A percentile compares a stretch with the other conserved stretches of the same genome.
Evolutionary conservation across 805 yeast species (phyloP).

Genomic region (Tetrapisispora taiwanensis): DNA sequence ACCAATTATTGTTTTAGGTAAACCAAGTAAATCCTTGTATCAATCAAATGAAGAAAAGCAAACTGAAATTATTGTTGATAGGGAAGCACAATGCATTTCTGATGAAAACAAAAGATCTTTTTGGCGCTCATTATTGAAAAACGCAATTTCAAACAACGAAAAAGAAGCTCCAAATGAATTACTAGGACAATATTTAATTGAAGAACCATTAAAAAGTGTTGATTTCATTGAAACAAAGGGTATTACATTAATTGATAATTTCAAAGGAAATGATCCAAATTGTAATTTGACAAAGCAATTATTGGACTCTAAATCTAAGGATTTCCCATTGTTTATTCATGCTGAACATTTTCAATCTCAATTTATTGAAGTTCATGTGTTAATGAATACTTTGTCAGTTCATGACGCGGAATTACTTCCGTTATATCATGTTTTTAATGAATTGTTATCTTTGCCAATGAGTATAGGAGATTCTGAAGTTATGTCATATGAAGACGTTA

Average conservation of each 20-base stretch:
- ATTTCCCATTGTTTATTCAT: slow-evolving; percentile 61
- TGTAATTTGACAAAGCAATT: slow-evolving; percentile 22
- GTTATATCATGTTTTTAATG: slow-evolving; percentile 54
- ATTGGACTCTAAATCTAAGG: slow-evolving; percentile 30
- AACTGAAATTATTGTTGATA: slow-evolving; percentile 38
- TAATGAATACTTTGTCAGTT: slow-evolving; percentile 48
- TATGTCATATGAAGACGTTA: slow-evolving; percentile 66
- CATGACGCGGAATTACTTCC: slow-evolving; percentile 42
- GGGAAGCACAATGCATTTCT: slow-evolving; percentile 33
- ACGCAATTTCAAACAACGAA: slow-evolving; percentile 61
- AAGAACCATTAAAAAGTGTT: slow-evolving; percentile 62
- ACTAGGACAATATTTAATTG: slow-evolving; percentile 50
- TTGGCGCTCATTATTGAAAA: slow-evolving; percentile 41
- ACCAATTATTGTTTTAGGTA: slow-evolving; percentile 57
- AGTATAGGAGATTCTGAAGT: slow-evolving; percentile 47
- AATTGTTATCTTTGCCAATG: slow-evolving; percentile 66
- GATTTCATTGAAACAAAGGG: slow-evolving; percentile 60
- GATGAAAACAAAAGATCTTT: slow-evolving; percentile 52
- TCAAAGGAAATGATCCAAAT: slow-evolving; percentile 27
- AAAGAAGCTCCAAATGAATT: slow-evolving; percentile 65
- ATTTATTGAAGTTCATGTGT: slow-evolving; percentile 58
- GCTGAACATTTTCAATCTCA: slow-evolving; percentile 72
- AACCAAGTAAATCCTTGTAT: slow-evolving; percentile 54
- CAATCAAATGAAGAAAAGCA: slow-evolving; percentile 41
- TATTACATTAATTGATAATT: slow-evolving; percentile 46